Evolutionary conservation across 1,139 yeast genomes (phyloP).

Genomic region (Spathaspora sp.): DNA sequence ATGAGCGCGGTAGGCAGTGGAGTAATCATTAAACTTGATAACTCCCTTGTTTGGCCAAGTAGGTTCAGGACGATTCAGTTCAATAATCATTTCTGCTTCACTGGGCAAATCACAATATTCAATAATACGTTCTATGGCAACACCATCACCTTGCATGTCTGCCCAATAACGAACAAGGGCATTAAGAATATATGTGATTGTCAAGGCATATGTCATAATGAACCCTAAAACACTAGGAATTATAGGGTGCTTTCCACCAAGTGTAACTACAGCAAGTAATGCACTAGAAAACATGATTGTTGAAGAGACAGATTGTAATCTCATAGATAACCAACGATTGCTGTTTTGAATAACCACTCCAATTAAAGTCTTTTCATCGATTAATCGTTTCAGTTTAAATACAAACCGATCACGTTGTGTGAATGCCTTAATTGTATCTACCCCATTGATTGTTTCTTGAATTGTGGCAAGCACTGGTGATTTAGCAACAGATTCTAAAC

Average conservation of each 20-base stretch:
- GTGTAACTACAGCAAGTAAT: constrained; percentile 22
- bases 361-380: constrained; percentile 56
- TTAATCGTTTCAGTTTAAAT: constrained; percentile 52
- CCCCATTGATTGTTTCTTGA: constrained; percentile 61
- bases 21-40: constrained; percentile 27
- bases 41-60: constrained; percentile 32
- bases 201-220: constrained; percentile 32
- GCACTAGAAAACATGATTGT: constrained; percentile 26
- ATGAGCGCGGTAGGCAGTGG: constrained; percentile 32
- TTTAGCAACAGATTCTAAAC: constrained; percentile 28
- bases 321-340: constrained; percentile 37
- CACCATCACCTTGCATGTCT: constrained; percentile 30
- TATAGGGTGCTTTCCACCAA: constrained; percentile 21
- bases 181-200: constrained; percentile 26
- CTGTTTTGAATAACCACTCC: constrained; percentile 29
- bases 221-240: constrained; percentile 33
- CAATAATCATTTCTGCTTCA: constrained; percentile 27
- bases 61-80: constrained; percentile 21
- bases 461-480: constrained; percentile 66
- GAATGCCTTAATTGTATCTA: constrained; percentile 60
- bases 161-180: constrained; percentile 32
- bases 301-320: constrained; percentile 32
- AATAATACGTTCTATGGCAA: constrained; percentile 32
- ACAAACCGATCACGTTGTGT: constrained; percentile 53
- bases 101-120: constrained; percentile 31